Percentiles rank a stretch among this genome's conserved stretches.
Conservation (phyloP, 352 stramenopile species). For the Peronosclerospora sorghi region DNA sequence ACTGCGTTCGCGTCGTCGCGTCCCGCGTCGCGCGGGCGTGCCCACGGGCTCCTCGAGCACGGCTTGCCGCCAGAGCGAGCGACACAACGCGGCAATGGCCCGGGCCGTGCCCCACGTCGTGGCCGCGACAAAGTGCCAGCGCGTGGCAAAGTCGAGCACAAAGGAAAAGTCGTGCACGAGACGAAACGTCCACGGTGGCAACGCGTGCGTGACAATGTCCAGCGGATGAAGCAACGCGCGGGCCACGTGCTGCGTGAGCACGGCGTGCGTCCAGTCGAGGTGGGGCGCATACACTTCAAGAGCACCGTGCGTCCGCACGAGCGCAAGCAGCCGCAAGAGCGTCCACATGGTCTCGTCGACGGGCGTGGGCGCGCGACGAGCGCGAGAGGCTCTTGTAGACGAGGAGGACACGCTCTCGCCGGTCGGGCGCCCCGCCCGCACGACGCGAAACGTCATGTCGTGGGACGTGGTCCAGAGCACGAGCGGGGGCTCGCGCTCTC, state of each 20-base stretch:
- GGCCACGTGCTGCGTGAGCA: conserved; percentile 45
- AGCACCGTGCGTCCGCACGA: conserved; percentile 19
- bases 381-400: too few species aligned
- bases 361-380: too few species aligned
- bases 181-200: conserved; percentile 44
- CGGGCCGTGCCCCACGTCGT: conserved; percentile 55
- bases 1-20: conserved; percentile 25
- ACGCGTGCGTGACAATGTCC: conserved; percentile 46
- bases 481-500: too few species aligned
- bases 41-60: conserved; percentile 41
- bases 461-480: too few species aligned
- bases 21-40: too few species aligned
- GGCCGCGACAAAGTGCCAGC: conserved; percentile 55
- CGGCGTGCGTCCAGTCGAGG: conserved; percentile 41
- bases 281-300: conserved; percentile 1
- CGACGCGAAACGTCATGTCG: too few species aligned
- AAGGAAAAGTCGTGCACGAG: conserved; percentile 49
- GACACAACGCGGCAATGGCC: conserved; percentile 57
- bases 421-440: too few species aligned
- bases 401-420: too few species aligned
- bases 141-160: conserved; percentile 53
- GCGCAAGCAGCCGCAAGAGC: too few species aligned
- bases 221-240: conserved; percentile 47
- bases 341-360: too few species aligned
- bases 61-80: conserved; percentile 52